Conservation (phyloP, 164 flowering plant genomes). For the Kingdonia uniflora region DNA sequence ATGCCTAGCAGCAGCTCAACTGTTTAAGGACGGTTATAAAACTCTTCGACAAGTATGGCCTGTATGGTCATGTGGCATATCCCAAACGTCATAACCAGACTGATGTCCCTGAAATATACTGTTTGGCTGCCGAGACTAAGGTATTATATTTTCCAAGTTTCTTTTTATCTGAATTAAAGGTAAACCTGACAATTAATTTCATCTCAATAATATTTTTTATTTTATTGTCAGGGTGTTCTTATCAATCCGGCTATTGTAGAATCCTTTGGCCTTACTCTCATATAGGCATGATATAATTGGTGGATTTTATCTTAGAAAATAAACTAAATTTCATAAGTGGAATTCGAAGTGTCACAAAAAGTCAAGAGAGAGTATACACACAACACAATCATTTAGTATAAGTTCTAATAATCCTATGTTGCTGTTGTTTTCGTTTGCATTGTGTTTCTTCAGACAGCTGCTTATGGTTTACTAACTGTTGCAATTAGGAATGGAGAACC, state of each 20-base stretch:
- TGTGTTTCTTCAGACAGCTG: conserved; percentile 82
- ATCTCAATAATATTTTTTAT: neutral
- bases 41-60: conserved; percentile 68
- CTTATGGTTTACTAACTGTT: conserved; percentile 63
- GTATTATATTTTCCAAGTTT: conserved; percentile 16
- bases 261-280: conserved; percentile 65
- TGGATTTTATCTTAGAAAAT: neutral
- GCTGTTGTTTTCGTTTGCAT: conserved; percentile 3
- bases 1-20: conserved; percentile 52
- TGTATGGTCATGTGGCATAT: conserved; percentile 81
- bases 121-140: conserved; percentile 76
- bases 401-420: too few species aligned
- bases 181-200: too few species aligned
- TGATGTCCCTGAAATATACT: conserved; percentile 78
- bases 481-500: conserved; percentile 77
- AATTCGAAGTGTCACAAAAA: too few species aligned
- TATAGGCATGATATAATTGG: conserved; percentile 14
- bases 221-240: conserved; percentile 55
- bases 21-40: conserved; percentile 56
- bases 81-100: conserved; percentile 87
- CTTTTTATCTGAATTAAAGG: too few species aligned
- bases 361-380: too few species aligned
- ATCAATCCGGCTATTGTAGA: conserved; percentile 72
- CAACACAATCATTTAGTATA: too few species aligned
- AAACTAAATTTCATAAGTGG: too few species aligned